A percentile compares a stretch with the other conserved stretches of the same genome.
Evolutionary conservation across 2,329 filamentous ascomycete species (phyloP).

Genomic region (Lecanoromycetidae sp.): DNA sequence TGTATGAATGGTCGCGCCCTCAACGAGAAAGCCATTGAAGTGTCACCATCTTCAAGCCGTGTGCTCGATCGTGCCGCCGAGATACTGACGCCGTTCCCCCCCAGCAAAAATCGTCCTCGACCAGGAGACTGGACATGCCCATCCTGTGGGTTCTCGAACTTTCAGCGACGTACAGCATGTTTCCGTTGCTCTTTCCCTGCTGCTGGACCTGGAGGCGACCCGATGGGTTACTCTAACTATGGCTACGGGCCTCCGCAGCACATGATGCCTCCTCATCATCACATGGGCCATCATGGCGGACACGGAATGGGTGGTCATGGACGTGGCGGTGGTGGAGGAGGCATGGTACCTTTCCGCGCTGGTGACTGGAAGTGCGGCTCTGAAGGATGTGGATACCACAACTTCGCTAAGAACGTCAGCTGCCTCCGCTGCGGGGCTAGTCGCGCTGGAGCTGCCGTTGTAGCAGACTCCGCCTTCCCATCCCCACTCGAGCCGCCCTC

Average conservation of each 20-base stretch:
- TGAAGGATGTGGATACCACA: conserved; percentile 95
- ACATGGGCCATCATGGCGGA: conserved; percentile 46
- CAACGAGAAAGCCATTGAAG: conserved; percentile 98
- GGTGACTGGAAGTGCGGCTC: conserved; percentile 99
- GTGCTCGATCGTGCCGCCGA: conserved; percentile 92
- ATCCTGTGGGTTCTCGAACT: conserved; percentile 97
- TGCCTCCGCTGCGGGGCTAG: conserved; percentile 93
- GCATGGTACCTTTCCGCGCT: conserved; percentile 92
- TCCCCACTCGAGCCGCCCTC: conserved; percentile 79
- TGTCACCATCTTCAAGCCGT: conserved; percentile 91
- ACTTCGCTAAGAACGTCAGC: conserved; percentile 98
- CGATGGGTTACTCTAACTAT: conserved; percentile 56
- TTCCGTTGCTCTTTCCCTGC: conserved; percentile 99
- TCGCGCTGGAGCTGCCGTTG: conserved; percentile 82
- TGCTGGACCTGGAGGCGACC: conserved; percentile 61
- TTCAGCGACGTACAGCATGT: conserved; percentile 94
- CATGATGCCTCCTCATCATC: conserved; percentile 23
- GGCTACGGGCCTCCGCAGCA: conserved; percentile 48
- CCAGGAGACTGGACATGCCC: conserved; percentile 99
- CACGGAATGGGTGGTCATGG: conserved; percentile 53
- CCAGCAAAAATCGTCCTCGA: conserved; percentile 93
- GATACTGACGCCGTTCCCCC: conserved; percentile 92
- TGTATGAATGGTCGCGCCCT: conserved; percentile 98
- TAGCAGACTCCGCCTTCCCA: conserved; percentile 84
- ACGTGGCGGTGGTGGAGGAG: conserved; percentile 56